Evolutionary conservation across 2,329 filamentous ascomycete species (phyloP).

Genomic region (Alternaria metachromatica): DNA sequence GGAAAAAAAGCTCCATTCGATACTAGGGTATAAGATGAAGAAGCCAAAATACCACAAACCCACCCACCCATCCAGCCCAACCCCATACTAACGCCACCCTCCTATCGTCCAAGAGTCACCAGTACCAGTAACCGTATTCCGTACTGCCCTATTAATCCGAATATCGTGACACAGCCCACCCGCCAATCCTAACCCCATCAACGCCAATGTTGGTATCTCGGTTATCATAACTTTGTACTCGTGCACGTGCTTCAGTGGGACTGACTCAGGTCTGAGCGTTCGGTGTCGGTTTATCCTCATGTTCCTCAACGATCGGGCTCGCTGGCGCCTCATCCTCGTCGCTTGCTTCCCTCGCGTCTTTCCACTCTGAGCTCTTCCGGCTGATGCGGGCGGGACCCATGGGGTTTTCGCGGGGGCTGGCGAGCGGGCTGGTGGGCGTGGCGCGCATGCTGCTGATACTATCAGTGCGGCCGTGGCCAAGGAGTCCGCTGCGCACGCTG

Average conservation of each 20-base stretch:
- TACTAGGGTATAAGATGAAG: slow-evolving; percentile 22
- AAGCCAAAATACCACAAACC: slow-evolving; percentile 3
- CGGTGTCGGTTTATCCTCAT: slow-evolving; percentile 12
- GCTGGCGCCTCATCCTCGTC: slow-evolving; percentile 33
- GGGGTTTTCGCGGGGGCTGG: slow-evolving; percentile 55
- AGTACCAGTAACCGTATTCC: not conserved
- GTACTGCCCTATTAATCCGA: not conserved
- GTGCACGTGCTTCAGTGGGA: not conserved
- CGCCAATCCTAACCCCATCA: not conserved
- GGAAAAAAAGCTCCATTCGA: slow-evolving; percentile 15
- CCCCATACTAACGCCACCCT: not conserved
- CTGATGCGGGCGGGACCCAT: slow-evolving; percentile 40
- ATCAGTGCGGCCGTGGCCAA: slow-evolving; percentile 80
- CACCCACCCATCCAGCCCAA: not conserved
- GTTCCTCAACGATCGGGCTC: slow-evolving; percentile 14
- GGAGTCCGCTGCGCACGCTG: slow-evolving; percentile 77
- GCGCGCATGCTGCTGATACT: slow-evolving; percentile 77
- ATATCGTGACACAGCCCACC: slow-evolving; percentile 6
- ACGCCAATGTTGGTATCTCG: not conserved
- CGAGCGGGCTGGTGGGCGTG: slow-evolving; percentile 64
- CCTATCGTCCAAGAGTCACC: not conserved
- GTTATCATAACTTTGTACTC: not conserved
- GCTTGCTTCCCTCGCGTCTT: slow-evolving; percentile 39
- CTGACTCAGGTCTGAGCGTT: not conserved
- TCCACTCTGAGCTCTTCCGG: slow-evolving; percentile 47